These are phyloP conservation scores for Fomitopsis serialis DNA, from an alignment of 768 basidiomycete genomes.

Conservation along the genomic window DNA sequence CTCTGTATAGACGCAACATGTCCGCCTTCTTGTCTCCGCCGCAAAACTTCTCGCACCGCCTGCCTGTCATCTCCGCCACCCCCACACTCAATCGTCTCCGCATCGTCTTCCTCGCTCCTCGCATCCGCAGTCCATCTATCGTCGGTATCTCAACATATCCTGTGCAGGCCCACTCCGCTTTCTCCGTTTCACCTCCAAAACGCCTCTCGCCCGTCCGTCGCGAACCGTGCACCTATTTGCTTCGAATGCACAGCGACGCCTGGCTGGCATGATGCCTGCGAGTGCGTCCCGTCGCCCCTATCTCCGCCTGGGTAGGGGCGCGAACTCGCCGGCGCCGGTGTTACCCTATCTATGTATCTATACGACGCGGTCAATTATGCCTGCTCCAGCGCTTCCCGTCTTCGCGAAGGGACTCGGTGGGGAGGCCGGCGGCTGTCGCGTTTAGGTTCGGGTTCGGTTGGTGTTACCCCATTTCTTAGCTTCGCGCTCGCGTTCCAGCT, in stretches of 20 bases:
- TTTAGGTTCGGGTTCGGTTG: background rate
- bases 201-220: background rate
- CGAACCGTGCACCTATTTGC: slow-evolving; percentile 1
- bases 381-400: background rate
- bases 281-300: background rate
- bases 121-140: slow-evolving; percentile 2
- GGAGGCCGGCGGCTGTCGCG: background rate
- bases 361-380: background rate
- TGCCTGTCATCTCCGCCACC: slow-evolving; percentile 3
- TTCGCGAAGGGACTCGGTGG: background rate
- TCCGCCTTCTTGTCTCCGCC: background rate
- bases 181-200: background rate
- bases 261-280: background rate
- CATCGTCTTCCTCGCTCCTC: slow-evolving; percentile 4
- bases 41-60: background rate
- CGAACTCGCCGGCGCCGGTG: background rate
- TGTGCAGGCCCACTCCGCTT: background rate
- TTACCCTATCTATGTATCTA: slow-evolving; percentile 13
- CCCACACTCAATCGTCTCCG: slow-evolving; percentile 8
- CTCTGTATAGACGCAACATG: slow-evolving; percentile 8
- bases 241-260: slow-evolving; percentile 1
- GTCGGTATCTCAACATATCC: slow-evolving; percentile 6
- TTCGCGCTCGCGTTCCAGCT: background rate
- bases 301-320: background rate
- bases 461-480: background rate